Percentiles rank a stretch among this genome's conserved stretches.
Evolutionary conservation across 2,329 filamentous ascomycete genomes (phyloP).

Genomic region (Alternaria rosae): DNA sequence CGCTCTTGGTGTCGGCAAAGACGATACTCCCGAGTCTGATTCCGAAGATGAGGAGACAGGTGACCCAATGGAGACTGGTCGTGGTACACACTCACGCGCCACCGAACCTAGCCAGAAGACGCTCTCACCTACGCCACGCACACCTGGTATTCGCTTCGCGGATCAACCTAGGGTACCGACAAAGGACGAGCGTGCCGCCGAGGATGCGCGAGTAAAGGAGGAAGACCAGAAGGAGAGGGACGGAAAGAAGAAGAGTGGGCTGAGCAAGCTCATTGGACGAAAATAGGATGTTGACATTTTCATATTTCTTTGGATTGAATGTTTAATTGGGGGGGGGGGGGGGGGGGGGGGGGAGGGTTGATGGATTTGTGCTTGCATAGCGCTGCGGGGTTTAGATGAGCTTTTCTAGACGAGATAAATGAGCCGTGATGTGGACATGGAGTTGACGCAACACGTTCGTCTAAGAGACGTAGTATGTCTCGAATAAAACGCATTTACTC

Average conservation of each 20-base stretch:
- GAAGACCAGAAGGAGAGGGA: constrained; percentile 21
- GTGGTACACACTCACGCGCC: constrained; percentile 34
- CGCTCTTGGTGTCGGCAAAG: constrained; percentile 67
- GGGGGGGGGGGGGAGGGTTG: no score
- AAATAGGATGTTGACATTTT: constrained; percentile 10
- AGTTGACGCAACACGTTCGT: background rate
- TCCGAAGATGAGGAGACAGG: constrained; percentile 45
- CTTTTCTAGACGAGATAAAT: background rate
- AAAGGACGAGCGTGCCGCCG: constrained; percentile 42
- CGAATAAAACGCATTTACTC: background rate
- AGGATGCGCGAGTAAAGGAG: constrained; percentile 35
- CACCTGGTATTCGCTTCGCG: constrained; percentile 69
- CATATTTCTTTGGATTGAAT: background rate
- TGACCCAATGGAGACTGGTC: constrained; percentile 46
- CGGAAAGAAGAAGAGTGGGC: constrained; percentile 25
- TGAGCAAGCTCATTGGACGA: constrained; percentile 28
- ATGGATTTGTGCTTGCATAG: constrained; percentile 6
- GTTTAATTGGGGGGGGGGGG: constrained; percentile 3
- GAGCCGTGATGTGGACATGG: background rate
- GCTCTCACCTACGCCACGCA: constrained; percentile 30
- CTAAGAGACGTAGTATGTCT: background rate
- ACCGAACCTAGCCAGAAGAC: constrained; percentile 15
- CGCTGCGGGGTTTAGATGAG: background rate
- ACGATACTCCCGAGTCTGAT: constrained; percentile 38
- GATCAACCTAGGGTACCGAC: constrained; percentile 53